A percentile compares a stretch with the other conserved stretches of the same genome.
phyloP scores from a whole-genome alignment of 352 stramenopile genomes.

The Globisporangium yorkense region DNA sequence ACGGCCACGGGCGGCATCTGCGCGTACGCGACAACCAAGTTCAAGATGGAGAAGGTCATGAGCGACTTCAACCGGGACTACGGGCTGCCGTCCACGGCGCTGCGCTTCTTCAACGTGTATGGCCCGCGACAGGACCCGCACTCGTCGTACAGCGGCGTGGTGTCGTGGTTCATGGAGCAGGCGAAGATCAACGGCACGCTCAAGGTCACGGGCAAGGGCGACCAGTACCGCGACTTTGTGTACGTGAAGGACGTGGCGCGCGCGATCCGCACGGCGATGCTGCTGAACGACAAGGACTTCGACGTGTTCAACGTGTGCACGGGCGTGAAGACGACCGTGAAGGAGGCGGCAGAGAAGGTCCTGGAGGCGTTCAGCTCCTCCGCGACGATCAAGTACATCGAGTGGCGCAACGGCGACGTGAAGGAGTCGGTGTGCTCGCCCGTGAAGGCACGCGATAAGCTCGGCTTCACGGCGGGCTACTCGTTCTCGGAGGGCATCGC shows the following conservation, averaged over 20 bases:
- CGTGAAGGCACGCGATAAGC: slow-evolving; percentile 55
- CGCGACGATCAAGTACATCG: slow-evolving; percentile 57
- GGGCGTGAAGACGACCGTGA: slow-evolving; percentile 64
- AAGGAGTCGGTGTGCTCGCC: slow-evolving; percentile 77
- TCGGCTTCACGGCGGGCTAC: slow-evolving; percentile 70
- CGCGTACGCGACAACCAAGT: slow-evolving; percentile 79
- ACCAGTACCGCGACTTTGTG: slow-evolving; percentile 84
- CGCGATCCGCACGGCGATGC: slow-evolving; percentile 74
- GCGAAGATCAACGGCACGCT: slow-evolving; percentile 77
- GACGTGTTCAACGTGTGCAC: slow-evolving; percentile 86
- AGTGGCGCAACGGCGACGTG: slow-evolving; percentile 70
- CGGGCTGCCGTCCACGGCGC: slow-evolving; percentile 64
- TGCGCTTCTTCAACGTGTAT: slow-evolving; percentile 86
- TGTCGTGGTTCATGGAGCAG: slow-evolving; percentile 87
- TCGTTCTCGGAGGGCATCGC: slow-evolving; percentile 58
- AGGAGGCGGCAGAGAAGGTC: slow-evolving; percentile 54
- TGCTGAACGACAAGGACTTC: slow-evolving; percentile 57
- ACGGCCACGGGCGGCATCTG: slow-evolving; percentile 73
- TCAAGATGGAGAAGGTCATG: slow-evolving; percentile 83
- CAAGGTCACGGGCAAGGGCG: slow-evolving; percentile 69
- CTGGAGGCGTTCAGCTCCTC: slow-evolving; percentile 64
- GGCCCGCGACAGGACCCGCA: slow-evolving; percentile 74
- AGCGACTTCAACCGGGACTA: slow-evolving; percentile 58
- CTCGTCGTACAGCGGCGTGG: slow-evolving; percentile 79
- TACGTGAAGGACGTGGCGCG: slow-evolving; percentile 83